Evolutionary conservation across 2,329 filamentous ascomycete genomes (phyloP).

Genomic region (Leptographium lundbergii): DNA sequence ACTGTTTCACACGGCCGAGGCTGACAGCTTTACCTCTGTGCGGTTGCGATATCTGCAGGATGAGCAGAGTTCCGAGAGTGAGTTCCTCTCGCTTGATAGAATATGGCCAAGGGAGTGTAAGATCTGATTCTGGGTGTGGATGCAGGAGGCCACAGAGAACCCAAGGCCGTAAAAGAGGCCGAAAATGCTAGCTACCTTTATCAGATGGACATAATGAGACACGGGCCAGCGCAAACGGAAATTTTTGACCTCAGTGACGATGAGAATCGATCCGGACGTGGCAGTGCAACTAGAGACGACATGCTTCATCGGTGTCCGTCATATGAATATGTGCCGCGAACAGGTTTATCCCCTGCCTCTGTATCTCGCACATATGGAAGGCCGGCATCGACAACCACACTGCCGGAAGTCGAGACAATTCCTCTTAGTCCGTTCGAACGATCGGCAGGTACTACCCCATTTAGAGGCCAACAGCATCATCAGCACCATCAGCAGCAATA

Average conservation of each 20-base stretch:
- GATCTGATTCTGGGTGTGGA: not conserved
- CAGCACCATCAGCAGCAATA: not conserved
- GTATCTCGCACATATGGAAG: not conserved
- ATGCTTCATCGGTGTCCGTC: not conserved
- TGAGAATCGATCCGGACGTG: not conserved
- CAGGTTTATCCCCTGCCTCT: not conserved
- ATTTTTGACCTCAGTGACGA: not conserved
- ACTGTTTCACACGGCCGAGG: not conserved
- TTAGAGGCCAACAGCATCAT: not conserved
- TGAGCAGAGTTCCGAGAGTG: not conserved
- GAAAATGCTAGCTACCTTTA: not conserved
- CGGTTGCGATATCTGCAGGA: not conserved
- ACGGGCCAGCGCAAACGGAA: not conserved
- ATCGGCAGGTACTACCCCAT: slow-evolving; percentile 3
- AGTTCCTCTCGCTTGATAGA: not conserved
- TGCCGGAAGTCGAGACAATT: not conserved
- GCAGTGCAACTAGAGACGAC: not conserved
- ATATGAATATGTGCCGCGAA: not conserved
- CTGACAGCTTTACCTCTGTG: not conserved
- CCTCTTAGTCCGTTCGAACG: not conserved
- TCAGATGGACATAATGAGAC: not conserved
- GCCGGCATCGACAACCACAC: not conserved
- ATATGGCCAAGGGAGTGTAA: not conserved
- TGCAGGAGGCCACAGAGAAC: not conserved
- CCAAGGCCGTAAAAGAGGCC: not conserved